A percentile compares a stretch with the other conserved stretches of the same genome.
Evolutionary conservation across 1,284 basidiomycete species (phyloP).

Genomic region (Xerocomus nothofagi): DNA sequence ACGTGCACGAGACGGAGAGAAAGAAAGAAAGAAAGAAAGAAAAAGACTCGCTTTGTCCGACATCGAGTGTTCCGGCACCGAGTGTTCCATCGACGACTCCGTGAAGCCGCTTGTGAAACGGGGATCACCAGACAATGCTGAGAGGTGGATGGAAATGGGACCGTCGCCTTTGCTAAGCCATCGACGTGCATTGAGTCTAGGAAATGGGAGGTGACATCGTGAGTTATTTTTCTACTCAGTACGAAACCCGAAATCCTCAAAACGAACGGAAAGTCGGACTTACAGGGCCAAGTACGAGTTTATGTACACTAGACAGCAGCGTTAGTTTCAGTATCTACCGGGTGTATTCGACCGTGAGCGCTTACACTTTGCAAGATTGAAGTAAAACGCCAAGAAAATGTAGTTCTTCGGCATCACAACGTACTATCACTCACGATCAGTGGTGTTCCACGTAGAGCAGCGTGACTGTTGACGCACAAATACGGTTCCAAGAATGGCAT

Average conservation of each 20-base stretch:
- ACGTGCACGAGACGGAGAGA: too few relatives aligned
- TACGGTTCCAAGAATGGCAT: constrained; percentile 47
- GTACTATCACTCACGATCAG: constrained; percentile 12
- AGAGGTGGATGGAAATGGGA: constrained; percentile 14
- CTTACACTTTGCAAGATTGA: constrained; percentile 23
- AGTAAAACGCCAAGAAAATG: constrained; percentile 24
- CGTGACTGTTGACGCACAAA: constrained; percentile 23
- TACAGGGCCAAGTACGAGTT: constrained; percentile 24
- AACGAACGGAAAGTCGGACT: background rate
- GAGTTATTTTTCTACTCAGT: background rate
- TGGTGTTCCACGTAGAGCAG: background rate
- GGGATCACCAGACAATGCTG: constrained; percentile 9
- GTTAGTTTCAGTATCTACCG: background rate
- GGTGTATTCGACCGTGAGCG: background rate
- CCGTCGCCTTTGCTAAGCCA: background rate
- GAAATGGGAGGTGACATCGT: background rate
- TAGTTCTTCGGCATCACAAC: constrained; percentile 21
- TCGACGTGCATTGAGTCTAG: constrained; percentile 18
- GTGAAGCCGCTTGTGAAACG: constrained; percentile 8
- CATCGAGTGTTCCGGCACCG: background rate
- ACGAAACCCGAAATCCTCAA: background rate
- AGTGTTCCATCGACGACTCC: background rate
- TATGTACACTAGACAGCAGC: constrained; percentile 12
- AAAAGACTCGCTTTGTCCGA: constrained; percentile 7
- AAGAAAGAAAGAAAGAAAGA: too few relatives aligned